Percentiles rank a stretch among this genome's conserved stretches.
phyloP scores from a whole-genome alignment of 225 moss, liverwort and hornwort genomes.

The Anthoceros angustus region DNA sequence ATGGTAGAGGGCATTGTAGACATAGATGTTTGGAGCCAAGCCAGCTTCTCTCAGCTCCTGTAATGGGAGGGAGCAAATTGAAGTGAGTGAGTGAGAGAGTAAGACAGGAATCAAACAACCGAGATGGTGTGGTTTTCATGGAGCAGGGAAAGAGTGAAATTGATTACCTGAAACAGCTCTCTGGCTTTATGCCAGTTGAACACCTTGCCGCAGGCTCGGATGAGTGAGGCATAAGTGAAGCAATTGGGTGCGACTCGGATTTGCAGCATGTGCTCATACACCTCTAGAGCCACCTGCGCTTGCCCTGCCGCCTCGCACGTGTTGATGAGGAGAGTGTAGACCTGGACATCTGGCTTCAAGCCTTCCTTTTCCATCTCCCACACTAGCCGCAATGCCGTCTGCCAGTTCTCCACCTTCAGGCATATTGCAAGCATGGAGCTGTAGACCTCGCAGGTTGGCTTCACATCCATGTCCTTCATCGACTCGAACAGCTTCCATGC shows the following conservation, averaged over 20 bases:
- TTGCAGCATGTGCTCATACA: slow-evolving; percentile 2
- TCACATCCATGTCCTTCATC: slow-evolving; percentile 3
- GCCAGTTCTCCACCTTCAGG: slow-evolving; percentile 2
- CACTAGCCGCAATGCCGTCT: neutral
- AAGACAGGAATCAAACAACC: neutral
- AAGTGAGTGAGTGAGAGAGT: neutral
- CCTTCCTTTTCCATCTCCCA: slow-evolving; percentile 2
- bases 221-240: neutral
- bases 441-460: neutral
- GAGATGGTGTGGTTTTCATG: neutral
- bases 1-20: slow-evolving; percentile 1
- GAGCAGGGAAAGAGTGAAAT: neutral
- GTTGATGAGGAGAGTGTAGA: neutral
- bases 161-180: slow-evolving; percentile 1
- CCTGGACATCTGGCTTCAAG: neutral
- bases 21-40: neutral
- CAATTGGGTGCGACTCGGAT: neutral
- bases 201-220: neutral
- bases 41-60: neutral
- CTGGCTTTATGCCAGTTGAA: slow-evolving; percentile 1
- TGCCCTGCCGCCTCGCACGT: neutral
- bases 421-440: neutral
- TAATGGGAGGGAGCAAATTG: neutral
- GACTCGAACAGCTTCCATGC: slow-evolving; percentile 3
- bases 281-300: neutral